Evolutionary conservation across 805 yeast species (phyloP), one percentile per base, ranked within the genome.

Genomic region (Yarrowia sp.): DNA sequence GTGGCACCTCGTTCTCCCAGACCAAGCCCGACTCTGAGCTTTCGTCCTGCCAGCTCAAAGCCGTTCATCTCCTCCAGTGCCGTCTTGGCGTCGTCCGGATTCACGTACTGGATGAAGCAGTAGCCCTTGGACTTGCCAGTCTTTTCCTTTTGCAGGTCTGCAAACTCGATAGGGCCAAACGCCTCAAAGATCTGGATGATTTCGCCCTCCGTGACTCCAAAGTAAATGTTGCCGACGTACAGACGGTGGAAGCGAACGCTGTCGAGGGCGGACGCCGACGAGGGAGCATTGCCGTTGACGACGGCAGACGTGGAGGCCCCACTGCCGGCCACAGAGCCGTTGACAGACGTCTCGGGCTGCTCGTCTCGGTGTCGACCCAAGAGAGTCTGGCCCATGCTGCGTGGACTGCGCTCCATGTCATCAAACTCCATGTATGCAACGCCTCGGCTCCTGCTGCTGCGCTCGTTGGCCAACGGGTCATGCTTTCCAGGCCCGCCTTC

Each of bases 111-210:
- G 16, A 90, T 81, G 71, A 90, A 90, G 0, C 91, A 95, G 75
- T 88, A 91, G 0, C 97, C 97, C 74, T 92, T 91, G 1, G 96
- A 90, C 68, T 86, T 82, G 4, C 96, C 95, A 0, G 91, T 88
- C 76, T 95, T 83, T 71, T 92, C 97, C 58, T 89, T 76, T 5
- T 96, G 97, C 71, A 92, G 80, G 73, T 89, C 95, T 1, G 91
- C 96, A 75, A 89, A 96, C 68, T 85, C 89, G 32, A 92, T 77
- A 14, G 79, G 77, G 16, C 98, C 98, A 73, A 78, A 92, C 2
- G 81, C 75, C 22, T 81, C 71, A 70, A 92, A 91, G n/a, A 90
- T 78, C 19, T 81, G 76, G 44, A 78, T 77, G 74, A 90, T 87
- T 64, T 92, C 97, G 4, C 83, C 82, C 72, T 92, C 97, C 0